A percentile compares a stretch with the other conserved stretches of the same genome.
Evolutionary conservation across 495 filamentous ascomycete genomes (phyloP).

Genomic region (Xylaria venustula): DNA sequence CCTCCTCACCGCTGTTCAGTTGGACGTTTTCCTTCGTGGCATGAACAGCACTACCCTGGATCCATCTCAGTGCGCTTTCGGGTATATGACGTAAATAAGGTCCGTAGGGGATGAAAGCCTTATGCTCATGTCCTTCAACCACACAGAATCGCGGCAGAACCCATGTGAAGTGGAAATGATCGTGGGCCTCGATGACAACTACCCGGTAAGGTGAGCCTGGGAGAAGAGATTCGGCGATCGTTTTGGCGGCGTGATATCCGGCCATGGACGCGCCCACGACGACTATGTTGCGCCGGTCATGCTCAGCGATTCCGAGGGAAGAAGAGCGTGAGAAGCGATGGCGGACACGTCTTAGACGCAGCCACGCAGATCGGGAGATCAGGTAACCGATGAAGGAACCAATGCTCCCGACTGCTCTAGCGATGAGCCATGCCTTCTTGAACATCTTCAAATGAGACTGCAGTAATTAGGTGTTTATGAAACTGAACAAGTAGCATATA

Average conservation of each 20-base stretch:
- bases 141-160: conserved; percentile 51
- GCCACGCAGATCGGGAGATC: conserved; percentile 20
- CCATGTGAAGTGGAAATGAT: conserved; percentile 59
- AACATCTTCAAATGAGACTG: conserved; percentile 15
- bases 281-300: conserved; percentile 43
- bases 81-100: conserved; percentile 27
- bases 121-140: conserved; percentile 41
- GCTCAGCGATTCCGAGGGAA: conserved; percentile 17
- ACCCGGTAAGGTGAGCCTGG: conserved; percentile 46
- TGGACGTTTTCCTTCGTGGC: conserved; percentile 24
- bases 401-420: conserved; percentile 15
- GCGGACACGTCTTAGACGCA: conserved; percentile 21
- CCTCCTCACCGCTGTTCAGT: conserved; percentile 30
- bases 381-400: conserved; percentile 16
- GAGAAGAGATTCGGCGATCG: conserved; percentile 47
- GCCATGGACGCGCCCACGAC: conserved; percentile 58
- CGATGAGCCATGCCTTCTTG: conserved; percentile 21
- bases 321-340: conserved; percentile 13
- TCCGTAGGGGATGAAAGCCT: conserved; percentile 51
- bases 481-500: too few relatives aligned
- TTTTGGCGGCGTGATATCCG: conserved; percentile 44
- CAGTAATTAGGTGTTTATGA: too few relatives aligned
- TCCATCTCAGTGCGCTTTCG: conserved; percentile 30
- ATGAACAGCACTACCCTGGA: conserved; percentile 33
- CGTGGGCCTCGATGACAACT: conserved; percentile 56